Evolutionary conservation across 306 rosid species (phyloP), one percentile per base, ranked within the genome.

Genomic region (Canavalia gladiata): DNA sequence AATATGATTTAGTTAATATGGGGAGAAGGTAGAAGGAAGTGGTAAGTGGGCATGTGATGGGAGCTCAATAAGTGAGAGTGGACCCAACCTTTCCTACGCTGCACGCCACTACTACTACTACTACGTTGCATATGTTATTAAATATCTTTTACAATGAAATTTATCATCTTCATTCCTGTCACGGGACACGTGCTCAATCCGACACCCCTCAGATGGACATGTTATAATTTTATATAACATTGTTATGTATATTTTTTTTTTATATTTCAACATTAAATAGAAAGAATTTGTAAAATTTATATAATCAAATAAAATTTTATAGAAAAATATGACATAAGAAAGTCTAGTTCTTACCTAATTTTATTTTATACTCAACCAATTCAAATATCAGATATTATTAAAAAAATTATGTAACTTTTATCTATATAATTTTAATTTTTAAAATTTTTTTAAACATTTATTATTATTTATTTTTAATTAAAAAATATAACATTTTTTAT

Each of bases 1-100:
- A 52, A 52, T 52, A 52, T 12, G 41, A 37, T 37, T 37, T 37
- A 12, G 57, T 50, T 1, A 50, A 50, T 1, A 13, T 12, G 6
- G 2, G 46, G n/a, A 8, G 3, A 47, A 9, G 52, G 34, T 12
- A 42, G n/a, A 50, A n/a, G 29, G 5, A 31, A 57, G 63, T n/a
- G 3, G 51, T 18, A 66, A 56, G 57, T 43, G 25, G 34, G 57
- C 81, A 77, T 58, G 84, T 72, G 86, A 77, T 77, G 33, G 77
- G 84, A 72, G 75, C 68, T 73, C 72, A 77, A 18, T 73, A 75
- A 50, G 42, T 80, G 80, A 80, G 46, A 45, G 9, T 45, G 82
- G 84, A 75, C 74, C 86, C 81, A 0, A 68, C 63, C 37, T 50
- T 54, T 52, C 84, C 52, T 10, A 9, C 5, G 47, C 12, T 68